Evolutionary conservation across 164 flowering plant genomes (phyloP).

Genomic region (Piper longum): DNA sequence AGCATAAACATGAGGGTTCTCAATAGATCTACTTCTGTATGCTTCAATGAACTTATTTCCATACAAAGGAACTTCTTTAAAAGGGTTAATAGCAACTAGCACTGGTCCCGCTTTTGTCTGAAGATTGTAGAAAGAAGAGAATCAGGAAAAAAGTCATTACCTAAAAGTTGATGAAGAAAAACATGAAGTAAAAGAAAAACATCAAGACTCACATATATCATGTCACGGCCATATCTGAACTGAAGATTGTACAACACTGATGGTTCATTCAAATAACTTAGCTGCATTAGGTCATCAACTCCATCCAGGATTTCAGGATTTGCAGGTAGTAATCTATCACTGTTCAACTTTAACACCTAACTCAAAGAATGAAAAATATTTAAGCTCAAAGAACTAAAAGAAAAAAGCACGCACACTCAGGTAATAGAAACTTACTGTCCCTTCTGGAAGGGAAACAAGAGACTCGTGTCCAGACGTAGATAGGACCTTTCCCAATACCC

Average conservation of each 20-base stretch:
- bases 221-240: constrained; percentile 66
- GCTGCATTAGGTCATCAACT: constrained; percentile 97
- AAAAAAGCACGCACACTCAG: background rate
- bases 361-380: constrained; percentile 1
- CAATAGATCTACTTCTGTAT: constrained; percentile 57
- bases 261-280: constrained; percentile 94
- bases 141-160: constrained; percentile 1
- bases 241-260: constrained; percentile 91
- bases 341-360: constrained; percentile 60
- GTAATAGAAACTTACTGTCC: constrained; percentile 41
- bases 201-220: constrained; percentile 69
- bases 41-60: constrained; percentile 81
- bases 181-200: background rate
- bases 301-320: constrained; percentile 99
- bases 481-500: constrained; percentile 71
- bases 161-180: background rate
- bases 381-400: background rate
- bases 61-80: constrained; percentile 73
- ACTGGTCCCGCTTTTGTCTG: constrained; percentile 99
- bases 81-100: constrained; percentile 92
- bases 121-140: background rate
- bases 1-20: constrained; percentile 93
- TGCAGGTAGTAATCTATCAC: constrained; percentile 59
- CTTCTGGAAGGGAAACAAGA: constrained; percentile 55
- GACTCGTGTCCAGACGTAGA: constrained; percentile 56